A percentile compares a stretch with the other conserved stretches of the same genome.
Evolutionary conservation across 257 asterid species (phyloP).

Genomic region (Solanum peruvianum): DNA sequence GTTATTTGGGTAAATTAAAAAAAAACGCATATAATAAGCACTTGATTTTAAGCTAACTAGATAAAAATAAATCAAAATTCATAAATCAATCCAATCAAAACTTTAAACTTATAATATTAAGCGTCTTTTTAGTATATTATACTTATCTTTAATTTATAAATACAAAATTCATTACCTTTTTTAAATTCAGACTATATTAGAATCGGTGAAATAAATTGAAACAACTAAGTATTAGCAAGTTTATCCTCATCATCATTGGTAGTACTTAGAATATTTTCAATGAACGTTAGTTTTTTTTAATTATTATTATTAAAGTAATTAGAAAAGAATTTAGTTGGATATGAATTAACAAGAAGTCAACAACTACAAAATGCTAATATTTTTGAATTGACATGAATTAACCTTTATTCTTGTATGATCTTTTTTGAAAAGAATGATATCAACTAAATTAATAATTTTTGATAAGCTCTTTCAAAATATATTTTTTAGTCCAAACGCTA

Average conservation of each 20-base stretch:
- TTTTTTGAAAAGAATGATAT: background rate
- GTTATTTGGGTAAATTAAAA: no score
- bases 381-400: background rate
- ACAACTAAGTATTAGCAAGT: accelerated
- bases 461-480: background rate
- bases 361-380: background rate
- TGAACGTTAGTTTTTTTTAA: background rate
- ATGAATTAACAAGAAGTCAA: background rate
- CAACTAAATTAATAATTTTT: background rate
- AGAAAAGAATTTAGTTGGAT: background rate
- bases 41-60: no score
- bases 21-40: no score
- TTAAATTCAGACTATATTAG: background rate
- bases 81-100: background rate
- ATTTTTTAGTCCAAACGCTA: background rate
- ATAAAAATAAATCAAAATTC: no score
- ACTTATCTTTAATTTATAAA: no score
- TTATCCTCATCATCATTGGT: background rate
- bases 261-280: background rate
- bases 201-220: no score
- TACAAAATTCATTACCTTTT: no score
- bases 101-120: no score
- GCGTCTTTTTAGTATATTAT: no score
- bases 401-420: background rate
- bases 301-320: no score